phyloP scores from a whole-genome alignment of 2,329 filamentous ascomycete species.

The Xylariaceae sp. region DNA sequence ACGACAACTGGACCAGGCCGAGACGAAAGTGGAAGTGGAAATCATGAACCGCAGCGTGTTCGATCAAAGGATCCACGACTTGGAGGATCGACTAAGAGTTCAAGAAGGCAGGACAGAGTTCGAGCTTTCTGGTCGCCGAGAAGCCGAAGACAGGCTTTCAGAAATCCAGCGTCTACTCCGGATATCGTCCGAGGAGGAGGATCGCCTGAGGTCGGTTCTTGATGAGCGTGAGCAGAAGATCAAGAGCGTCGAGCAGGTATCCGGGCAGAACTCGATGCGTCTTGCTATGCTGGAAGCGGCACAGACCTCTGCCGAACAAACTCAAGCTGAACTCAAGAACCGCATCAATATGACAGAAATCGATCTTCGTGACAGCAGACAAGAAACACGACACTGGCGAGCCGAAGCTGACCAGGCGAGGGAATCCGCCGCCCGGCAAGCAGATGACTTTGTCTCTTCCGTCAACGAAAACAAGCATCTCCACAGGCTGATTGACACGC shows the following conservation, averaged over 20 bases:
- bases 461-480: conserved; percentile 63
- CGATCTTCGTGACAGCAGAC: conserved; percentile 47
- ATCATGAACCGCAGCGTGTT: conserved; percentile 53
- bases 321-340: conserved; percentile 47
- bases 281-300: conserved; percentile 61
- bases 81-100: conserved; percentile 60
- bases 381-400: conserved; percentile 54
- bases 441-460: conserved; percentile 40
- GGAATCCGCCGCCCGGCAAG: conserved; percentile 41
- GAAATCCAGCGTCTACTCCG: conserved; percentile 65
- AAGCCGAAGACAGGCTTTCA: conserved; percentile 63
- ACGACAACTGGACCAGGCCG: conserved; percentile 47
- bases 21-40: conserved; percentile 52
- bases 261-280: conserved; percentile 50
- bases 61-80: conserved; percentile 56
- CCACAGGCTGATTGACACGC: conserved; percentile 62
- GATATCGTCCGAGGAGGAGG: conserved; percentile 65
- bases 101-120: conserved; percentile 58
- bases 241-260: conserved; percentile 48
- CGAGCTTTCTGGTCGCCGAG: conserved; percentile 55
- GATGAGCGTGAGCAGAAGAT: conserved; percentile 65
- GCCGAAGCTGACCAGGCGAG: conserved; percentile 53
- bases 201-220: conserved; percentile 56
- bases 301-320: conserved; percentile 50
- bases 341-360: conserved; percentile 45